A percentile compares a stretch with the other conserved stretches of the same genome.
phyloP scores from a whole-genome alignment of 768 basidiomycete genomes.

The Auriculariales sp. region DNA sequence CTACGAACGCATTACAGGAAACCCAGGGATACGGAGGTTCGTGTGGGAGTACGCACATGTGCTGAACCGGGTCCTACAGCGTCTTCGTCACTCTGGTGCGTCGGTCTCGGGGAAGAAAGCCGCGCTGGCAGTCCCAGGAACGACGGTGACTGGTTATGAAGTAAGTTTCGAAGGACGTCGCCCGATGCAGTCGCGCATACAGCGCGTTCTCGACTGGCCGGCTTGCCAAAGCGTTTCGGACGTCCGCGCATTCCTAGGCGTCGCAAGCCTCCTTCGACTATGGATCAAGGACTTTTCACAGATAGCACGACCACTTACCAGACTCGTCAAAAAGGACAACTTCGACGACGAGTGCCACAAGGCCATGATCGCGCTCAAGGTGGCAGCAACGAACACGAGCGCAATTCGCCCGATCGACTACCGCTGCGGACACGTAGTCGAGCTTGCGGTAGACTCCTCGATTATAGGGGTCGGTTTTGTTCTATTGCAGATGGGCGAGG shows the following conservation, averaged over 20 bases:
- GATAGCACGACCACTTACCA: slow-evolving; percentile 11
- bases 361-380: too few relatives aligned
- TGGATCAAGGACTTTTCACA: slow-evolving; percentile 17
- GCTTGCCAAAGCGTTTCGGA: slow-evolving; percentile 9
- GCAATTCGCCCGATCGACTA: too few relatives aligned
- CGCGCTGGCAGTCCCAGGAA: not conserved
- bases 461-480: slow-evolving; percentile 13
- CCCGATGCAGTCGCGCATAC: slow-evolving; percentile 2
- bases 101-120: slow-evolving; percentile 13
- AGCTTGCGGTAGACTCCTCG: slow-evolving; percentile 14
- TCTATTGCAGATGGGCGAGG: slow-evolving; percentile 12
- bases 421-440: slow-evolving; percentile 6
- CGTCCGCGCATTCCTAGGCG: slow-evolving; percentile 17
- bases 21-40: slow-evolving; percentile 17
- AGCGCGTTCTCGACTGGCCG: slow-evolving; percentile 17
- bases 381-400: too few relatives aligned
- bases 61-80: slow-evolving; percentile 10
- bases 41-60: slow-evolving; percentile 23
- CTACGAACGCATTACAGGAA: slow-evolving; percentile 12
- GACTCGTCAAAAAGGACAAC: too few relatives aligned
- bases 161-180: slow-evolving; percentile 7
- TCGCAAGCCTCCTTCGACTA: slow-evolving; percentile 11
- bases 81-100: slow-evolving; percentile 7
- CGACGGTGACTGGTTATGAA: slow-evolving; percentile 1
- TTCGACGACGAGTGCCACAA: too few relatives aligned